Percentiles rank a stretch among this genome's conserved stretches.
phyloP scores from a whole-genome alignment of 2,329 filamentous ascomycete genomes.

The Trichoderma citrinoviride region DNA sequence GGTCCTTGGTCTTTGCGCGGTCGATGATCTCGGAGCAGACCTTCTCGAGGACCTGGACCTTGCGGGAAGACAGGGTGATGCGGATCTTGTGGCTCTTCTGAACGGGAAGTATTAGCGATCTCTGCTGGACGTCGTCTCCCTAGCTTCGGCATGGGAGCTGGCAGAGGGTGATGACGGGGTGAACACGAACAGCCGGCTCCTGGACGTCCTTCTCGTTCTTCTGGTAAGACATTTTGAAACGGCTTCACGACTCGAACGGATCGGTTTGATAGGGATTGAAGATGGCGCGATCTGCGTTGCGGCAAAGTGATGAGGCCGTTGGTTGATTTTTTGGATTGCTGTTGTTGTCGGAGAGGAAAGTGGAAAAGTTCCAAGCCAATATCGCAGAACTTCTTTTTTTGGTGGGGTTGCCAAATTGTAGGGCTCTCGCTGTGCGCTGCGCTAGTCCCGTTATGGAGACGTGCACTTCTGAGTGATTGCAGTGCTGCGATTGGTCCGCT shows the following conservation, averaged over 20 bases:
- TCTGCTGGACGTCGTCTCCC: too few relatives aligned
- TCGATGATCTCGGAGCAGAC: constrained; percentile 98
- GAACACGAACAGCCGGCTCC: constrained; percentile 71
- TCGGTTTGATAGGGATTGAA: constrained; percentile 13
- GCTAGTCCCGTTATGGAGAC: constrained; percentile 24
- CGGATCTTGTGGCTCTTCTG: constrained; percentile 96
- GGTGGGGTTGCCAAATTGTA: constrained; percentile 23
- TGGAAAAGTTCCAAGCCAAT: constrained; percentile 19
- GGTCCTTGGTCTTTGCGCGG: constrained; percentile 97
- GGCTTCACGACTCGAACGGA: constrained; percentile 78
- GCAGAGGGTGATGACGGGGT: background rate
- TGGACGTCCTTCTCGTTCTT: constrained; percentile 92
- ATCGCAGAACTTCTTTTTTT: constrained; percentile 22
- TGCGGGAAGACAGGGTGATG: constrained; percentile 94
- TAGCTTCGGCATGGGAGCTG: background rate
- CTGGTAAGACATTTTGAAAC: constrained; percentile 81
- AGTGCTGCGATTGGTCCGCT: constrained; percentile 22
- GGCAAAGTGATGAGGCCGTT: constrained; percentile 73
- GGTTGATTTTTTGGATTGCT: constrained; percentile 18
- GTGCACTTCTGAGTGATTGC: background rate
- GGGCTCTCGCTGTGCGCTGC: constrained; percentile 26
- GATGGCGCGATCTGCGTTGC: constrained; percentile 47
- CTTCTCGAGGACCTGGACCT: constrained; percentile 95
- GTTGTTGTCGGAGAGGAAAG: constrained; percentile 26
- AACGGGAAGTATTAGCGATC: background rate